Base-by-base conservation (phyloP, 768 basidiomycete genomes). In the Pisolithus marmoratus region DNA sequence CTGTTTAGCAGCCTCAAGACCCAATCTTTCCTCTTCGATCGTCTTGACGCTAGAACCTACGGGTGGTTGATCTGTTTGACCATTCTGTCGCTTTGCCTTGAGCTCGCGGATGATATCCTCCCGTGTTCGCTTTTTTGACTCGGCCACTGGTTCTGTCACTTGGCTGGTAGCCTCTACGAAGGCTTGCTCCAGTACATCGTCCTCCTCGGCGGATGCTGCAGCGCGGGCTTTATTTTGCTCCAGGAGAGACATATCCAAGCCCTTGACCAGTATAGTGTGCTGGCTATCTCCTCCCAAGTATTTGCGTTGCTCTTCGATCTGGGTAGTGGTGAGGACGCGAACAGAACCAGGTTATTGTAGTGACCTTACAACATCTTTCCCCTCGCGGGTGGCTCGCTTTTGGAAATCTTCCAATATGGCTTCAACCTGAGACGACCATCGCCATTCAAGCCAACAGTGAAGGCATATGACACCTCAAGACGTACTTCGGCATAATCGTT, bases 241-340 rank as follows among this genome's bases (percentile, higher is more conserved):
- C 15, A 96, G 74, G 7, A 96, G 78, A 0, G 90, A 86, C 57
- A 86, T 77, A 63, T 97, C 94, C 43, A 97, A 82, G 24, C 91
- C 91, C 62, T 93, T 95, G 38, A 94, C 90, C 11, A 94, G 80
- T 51, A 94, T 79, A 11, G 90, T 84, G 64, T 94, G 92, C 52
- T 87, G 78, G 38, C 83, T 81, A 64, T 95, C 90, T 36, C 91
- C 90, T 17, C 91, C 91, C 5, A 93, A 79, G 64, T 88, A 90
- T 51, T 74, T 76, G 34, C 92, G 76, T 62, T 90, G 80, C 49
- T 82, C 77, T 50, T 90, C 88, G 17, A 90, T 72, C 86, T 90
- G 56, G n/a, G 41, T 19, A 38, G 11, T 43, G 46, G n/a, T 54
- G 48, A 42, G 49, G 38, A 49, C 43, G 27, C 31, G 46, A 34